Percentiles rank a stretch among this genome's conserved stretches.
Evolutionary conservation across 176 grass and related monocot genomes (phyloP).

Genomic region (Musa itinerans): DNA sequence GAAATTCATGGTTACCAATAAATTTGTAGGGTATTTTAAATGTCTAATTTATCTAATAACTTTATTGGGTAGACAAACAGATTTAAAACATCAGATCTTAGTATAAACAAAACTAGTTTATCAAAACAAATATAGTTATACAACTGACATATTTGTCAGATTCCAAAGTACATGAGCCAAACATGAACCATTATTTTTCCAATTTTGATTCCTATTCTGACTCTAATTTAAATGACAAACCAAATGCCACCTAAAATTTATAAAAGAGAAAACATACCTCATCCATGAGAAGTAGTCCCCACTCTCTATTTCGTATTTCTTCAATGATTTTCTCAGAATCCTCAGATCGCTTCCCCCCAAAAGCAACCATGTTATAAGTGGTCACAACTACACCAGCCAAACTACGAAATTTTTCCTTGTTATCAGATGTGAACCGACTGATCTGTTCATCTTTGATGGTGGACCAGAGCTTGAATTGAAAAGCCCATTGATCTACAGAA

Average conservation of each 20-base stretch:
- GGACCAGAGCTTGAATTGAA: constrained; percentile 98
- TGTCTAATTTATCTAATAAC: no score
- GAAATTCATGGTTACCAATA: no score
- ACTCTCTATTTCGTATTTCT: constrained; percentile 91
- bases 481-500: constrained; percentile 98
- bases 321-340: constrained; percentile 98
- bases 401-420: constrained; percentile 87
- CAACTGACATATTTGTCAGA: no score
- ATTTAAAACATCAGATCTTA: no score
- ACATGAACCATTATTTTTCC: no score
- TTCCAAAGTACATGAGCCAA: no score
- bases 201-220: no score
- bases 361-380: constrained; percentile 98
- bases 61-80: no score
- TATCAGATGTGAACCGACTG: constrained; percentile 90
- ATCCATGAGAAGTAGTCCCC: constrained; percentile 97
- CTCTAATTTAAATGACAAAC: no score
- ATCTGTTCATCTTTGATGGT: constrained; percentile 96
- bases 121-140: no score
- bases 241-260: neutral
- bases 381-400: constrained; percentile 89
- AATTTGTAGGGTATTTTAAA: no score
- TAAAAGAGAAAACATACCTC: constrained; percentile 38
- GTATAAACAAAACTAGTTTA: no score
- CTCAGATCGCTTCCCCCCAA: constrained; percentile 84